phyloP scores from a whole-genome alignment of 345 rosid species.

The Triadica sebifera region DNA sequence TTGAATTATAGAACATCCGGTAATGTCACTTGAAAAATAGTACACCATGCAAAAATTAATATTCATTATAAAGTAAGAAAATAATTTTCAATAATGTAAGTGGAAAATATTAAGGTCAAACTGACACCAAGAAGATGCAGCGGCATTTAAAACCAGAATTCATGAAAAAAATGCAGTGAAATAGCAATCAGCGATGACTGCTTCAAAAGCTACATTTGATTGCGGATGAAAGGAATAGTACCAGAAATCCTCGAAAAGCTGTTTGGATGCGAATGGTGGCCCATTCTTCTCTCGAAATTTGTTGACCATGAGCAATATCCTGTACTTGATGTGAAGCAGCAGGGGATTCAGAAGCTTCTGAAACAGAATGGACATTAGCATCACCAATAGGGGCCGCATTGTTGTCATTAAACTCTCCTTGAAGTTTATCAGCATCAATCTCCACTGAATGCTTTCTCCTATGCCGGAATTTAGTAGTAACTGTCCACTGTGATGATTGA shows the following conservation, averaged over 20 bases:
- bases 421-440: constrained; percentile 50
- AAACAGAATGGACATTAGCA: constrained; percentile 31
- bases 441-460: constrained; percentile 63
- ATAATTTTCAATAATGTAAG: neutral
- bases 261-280: constrained; percentile 92
- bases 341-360: constrained; percentile 51
- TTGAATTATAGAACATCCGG: neutral
- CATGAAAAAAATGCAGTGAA: neutral
- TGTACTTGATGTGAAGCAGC: constrained; percentile 51
- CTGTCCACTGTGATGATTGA: constrained; percentile 40
- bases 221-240: constrained; percentile 22
- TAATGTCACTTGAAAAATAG: neutral
- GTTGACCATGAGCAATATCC: constrained; percentile 42
- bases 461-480: constrained; percentile 52
- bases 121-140: neutral
- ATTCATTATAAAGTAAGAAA: neutral
- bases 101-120: neutral
- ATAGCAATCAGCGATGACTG: neutral
- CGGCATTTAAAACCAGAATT: neutral
- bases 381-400: constrained; percentile 28
- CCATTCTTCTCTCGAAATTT: constrained; percentile 47
- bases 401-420: constrained; percentile 46
- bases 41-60: neutral
- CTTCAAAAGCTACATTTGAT: neutral
- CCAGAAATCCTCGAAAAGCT: constrained; percentile 95